Evolutionary conservation across 2,329 filamentous ascomycete species (phyloP), one percentile per base, ranked within the genome.

Genomic region (Lomentospora prolificans): DNA sequence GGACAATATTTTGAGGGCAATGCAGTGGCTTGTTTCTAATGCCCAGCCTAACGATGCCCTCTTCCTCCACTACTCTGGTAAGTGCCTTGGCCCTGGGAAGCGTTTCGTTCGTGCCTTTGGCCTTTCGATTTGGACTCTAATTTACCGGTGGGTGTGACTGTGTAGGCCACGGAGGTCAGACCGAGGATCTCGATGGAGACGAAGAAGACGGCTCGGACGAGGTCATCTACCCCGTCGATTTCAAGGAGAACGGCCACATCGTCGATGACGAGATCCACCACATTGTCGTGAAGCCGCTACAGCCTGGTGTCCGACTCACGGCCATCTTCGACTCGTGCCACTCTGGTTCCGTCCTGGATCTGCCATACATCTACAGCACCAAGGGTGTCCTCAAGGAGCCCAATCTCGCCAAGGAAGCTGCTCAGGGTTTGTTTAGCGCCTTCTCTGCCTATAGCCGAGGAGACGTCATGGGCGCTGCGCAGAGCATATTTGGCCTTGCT

Each of bases 201-300:
- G 87, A 91, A 67, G 84, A 87, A 31, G 88, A 91, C 64, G 88
- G 88, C 44, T 89, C 87, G 64, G 87, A 91, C 62, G 88, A 91
- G 67, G 87, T 90, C 59, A 88, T 92, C 62, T 91, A 91, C 66
- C 88, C 88, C 0, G 86, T 91, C 17, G 88, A 92, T 68, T 91
- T 89, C 72, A 76, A 86, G 61, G 81, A 85, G 63, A 82, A 80
- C n/a, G 87, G 88, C 41, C 87, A 90, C 67, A 90, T 92, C 62
- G 86, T 88, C 24, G 87, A 91, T 66, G 88, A 92, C 65, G 85
- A 91, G 67, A 87, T 92, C 81, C 87, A 91, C 66, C 74, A 81
- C 53, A 84, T 89, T 65, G 86, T 90, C 76, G 79, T 84, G 51
- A 71, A 70, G 56, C 81, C 81, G 9, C 66, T 84, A 22, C 70